phyloP scores from a whole-genome alignment of 2,329 filamentous ascomycete species.

The Alternaria sp. region DNA sequence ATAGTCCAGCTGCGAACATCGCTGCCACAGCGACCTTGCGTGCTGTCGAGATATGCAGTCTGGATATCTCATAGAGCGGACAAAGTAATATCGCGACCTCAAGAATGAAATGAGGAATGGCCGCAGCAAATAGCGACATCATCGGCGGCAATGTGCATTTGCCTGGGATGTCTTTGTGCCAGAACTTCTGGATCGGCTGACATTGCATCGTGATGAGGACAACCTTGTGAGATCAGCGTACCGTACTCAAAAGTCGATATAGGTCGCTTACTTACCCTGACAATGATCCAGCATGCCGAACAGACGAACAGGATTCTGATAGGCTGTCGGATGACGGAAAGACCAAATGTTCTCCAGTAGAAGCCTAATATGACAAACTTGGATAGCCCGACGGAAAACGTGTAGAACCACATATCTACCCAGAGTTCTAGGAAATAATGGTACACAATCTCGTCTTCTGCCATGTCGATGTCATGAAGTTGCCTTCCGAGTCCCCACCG shows the following conservation, averaged over 20 bases:
- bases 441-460: conserved; percentile 17
- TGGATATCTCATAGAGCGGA: conserved; percentile 27
- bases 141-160: conserved; percentile 27
- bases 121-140: conserved; percentile 22
- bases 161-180: conserved; percentile 20
- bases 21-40: conserved; percentile 26
- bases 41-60: conserved; percentile 19
- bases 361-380: conserved; percentile 32
- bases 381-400: conserved; percentile 29
- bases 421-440: conserved; percentile 31
- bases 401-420: conserved; percentile 35
- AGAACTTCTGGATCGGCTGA: conserved; percentile 27
- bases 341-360: conserved; percentile 31
- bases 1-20: conserved; percentile 28
- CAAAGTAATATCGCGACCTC: conserved; percentile 29
- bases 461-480: conserved; percentile 19
- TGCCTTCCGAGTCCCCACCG: conserved; percentile 31
- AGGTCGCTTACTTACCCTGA: conserved; percentile 12
- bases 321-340: conserved; percentile 25
- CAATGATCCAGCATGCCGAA: conserved; percentile 24
- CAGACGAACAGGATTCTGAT: conserved; percentile 22
- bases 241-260: background rate
- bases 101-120: conserved; percentile 31
- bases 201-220: conserved; percentile 26
- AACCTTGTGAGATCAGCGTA: conserved; percentile 8